Conservation (phyloP, 176 grass and related monocot genomes). For the Eleusine indica region DNA sequence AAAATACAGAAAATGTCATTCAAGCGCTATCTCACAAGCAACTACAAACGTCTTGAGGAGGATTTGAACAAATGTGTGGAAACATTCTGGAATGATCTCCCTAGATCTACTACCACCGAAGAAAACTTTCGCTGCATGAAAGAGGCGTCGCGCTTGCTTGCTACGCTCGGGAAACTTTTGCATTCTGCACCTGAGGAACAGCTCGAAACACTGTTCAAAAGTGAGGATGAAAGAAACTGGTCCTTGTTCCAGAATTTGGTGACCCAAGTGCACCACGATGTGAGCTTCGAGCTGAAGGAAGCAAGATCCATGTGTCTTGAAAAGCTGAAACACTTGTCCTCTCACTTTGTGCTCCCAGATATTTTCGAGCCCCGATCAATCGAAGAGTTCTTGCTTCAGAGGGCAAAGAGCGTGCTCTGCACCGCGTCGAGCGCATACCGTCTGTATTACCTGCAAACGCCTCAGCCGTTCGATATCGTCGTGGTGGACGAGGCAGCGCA, state of each 20-base stretch:
- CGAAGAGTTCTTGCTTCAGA: slow-evolving; percentile 50
- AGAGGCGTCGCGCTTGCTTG: neutral
- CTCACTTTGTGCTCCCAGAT: slow-evolving; percentile 26
- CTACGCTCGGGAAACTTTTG: slow-evolving; percentile 17
- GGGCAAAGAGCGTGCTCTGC: slow-evolving; percentile 53
- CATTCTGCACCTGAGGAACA: neutral
- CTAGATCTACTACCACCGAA: slow-evolving; percentile 33
- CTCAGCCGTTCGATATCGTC: slow-evolving; percentile 50
- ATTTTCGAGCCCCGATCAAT: slow-evolving; percentile 22
- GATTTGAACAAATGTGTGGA: slow-evolving; percentile 19
- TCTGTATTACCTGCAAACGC: slow-evolving; percentile 5
- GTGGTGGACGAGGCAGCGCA: slow-evolving; percentile 83
- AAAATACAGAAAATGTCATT: slow-evolving; percentile 21
- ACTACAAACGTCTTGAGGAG: neutral
- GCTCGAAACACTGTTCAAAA: slow-evolving; percentile 37
- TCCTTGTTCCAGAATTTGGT: slow-evolving; percentile 20
- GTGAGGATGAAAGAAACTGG: neutral
- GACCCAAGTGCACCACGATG: neutral
- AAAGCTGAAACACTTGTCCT: slow-evolving; percentile 16
- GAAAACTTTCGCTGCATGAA: slow-evolving; percentile 32
- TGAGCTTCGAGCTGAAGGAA: slow-evolving; percentile 25
- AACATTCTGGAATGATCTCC: slow-evolving; percentile 44
- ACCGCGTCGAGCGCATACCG: slow-evolving; percentile 57
- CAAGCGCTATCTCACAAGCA: slow-evolving; percentile 14
- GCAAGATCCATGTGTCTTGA: slow-evolving; percentile 19